Percentiles rank a stretch among this genome's conserved stretches.
Conservation (phyloP, 2,329 filamentous ascomycete genomes). For the Trichoderma sp. region DNA sequence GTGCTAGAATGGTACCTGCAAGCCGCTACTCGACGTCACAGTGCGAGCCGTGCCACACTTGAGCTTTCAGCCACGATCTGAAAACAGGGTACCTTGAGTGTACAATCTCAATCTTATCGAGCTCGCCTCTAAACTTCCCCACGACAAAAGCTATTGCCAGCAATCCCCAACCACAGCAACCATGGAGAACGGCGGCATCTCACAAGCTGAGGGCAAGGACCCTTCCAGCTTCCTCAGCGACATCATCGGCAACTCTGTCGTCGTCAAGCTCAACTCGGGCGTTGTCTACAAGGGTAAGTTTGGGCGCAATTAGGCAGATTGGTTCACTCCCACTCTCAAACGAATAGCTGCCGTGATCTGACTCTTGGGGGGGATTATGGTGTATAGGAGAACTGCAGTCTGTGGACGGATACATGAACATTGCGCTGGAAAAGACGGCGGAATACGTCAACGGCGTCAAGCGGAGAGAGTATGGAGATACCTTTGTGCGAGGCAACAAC, state of each 20-base stretch:
- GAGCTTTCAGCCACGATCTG: background rate
- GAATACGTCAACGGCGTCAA: slow-evolving; percentile 86
- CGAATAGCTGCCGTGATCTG: background rate
- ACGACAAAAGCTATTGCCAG: background rate
- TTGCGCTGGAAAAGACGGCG: slow-evolving; percentile 91
- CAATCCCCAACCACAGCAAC: slow-evolving; percentile 22
- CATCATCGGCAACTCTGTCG: slow-evolving; percentile 91
- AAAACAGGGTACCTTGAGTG: background rate
- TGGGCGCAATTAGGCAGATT: background rate
- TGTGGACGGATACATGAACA: slow-evolving; percentile 99
- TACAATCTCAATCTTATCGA: background rate
- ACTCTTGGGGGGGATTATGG: background rate
- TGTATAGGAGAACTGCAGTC: slow-evolving; percentile 83
- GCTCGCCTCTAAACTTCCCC: slow-evolving; percentile 10
- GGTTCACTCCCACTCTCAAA: background rate
- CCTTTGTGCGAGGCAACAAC: slow-evolving; percentile 94
- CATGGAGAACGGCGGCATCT: slow-evolving; percentile 73
- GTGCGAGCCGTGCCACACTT: slow-evolving; percentile 19
- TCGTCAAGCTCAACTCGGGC: slow-evolving; percentile 97
- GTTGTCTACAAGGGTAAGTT: slow-evolving; percentile 88
- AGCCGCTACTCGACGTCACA: background rate
- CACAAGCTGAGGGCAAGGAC: slow-evolving; percentile 75
- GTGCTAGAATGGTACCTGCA: background rate
- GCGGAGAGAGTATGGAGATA: slow-evolving; percentile 83
- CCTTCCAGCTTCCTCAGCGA: slow-evolving; percentile 90